A percentile compares a stretch with the other conserved stretches of the same genome.
Evolutionary conservation across 345 rosid genomes (phyloP).

Genomic region (Gynandropsis gynandra): DNA sequence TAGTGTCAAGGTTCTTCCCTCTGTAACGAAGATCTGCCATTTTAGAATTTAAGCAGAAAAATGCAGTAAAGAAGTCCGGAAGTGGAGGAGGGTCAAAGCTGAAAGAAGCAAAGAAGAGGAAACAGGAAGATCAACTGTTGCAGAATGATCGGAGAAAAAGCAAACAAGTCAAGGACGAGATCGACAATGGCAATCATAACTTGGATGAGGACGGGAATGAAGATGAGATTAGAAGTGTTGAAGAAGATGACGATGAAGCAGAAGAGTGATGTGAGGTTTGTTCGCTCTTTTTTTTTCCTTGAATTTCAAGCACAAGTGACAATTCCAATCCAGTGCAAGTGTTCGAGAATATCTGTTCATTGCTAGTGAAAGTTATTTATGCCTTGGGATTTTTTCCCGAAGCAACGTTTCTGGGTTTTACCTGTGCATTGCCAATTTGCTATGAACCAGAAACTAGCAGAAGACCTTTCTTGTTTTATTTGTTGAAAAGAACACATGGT

Average conservation of each 20-base stretch:
- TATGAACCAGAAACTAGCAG: no score
- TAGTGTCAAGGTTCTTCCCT: neutral
- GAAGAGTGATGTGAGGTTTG: slow-evolving; percentile 14
- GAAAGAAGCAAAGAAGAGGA: slow-evolving; percentile 44
- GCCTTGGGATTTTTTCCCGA: no score
- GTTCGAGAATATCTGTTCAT: no score
- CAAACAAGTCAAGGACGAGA: slow-evolving; percentile 16
- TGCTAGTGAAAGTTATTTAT: no score
- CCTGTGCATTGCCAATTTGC: no score
- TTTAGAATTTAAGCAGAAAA: slow-evolving; percentile 59
- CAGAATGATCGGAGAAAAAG: slow-evolving; percentile 29
- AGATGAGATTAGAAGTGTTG: neutral
- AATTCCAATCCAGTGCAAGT: no score
- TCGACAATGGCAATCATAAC: neutral
- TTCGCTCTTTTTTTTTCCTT: slow-evolving; percentile 10
- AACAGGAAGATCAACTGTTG: slow-evolving; percentile 31
- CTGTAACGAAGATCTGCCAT: slow-evolving; percentile 3
- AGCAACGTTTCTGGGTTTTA: no score
- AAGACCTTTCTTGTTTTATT: no score
- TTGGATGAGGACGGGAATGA: neutral
- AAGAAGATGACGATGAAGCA: slow-evolving; percentile 16
- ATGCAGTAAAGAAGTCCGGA: slow-evolving; percentile 40
- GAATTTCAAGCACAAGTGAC: no score
- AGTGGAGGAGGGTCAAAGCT: slow-evolving; percentile 23
- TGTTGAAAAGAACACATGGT: no score